phyloP scores from a whole-genome alignment of 257 asterid species.

The Solanum ossicruentum region DNA sequence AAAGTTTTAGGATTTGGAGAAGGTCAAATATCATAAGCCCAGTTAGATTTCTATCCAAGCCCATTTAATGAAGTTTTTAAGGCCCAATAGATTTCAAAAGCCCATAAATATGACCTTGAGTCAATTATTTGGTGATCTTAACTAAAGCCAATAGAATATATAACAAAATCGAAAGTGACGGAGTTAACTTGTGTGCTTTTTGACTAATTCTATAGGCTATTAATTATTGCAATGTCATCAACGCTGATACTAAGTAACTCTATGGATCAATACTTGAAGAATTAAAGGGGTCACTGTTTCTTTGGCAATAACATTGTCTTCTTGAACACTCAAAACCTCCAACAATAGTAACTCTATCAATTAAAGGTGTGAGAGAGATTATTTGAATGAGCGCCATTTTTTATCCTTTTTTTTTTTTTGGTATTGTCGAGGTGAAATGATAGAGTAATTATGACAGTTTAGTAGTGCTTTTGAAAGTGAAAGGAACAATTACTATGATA shows the following conservation, averaged over 20 bases:
- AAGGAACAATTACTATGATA: background rate
- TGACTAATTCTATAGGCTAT: background rate
- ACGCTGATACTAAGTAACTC: background rate
- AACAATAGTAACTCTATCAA: background rate
- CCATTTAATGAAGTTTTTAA: background rate
- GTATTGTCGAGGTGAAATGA: background rate
- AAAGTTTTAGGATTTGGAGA: background rate
- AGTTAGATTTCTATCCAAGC: background rate
- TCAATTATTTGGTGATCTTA: background rate
- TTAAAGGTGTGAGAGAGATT: too few relatives aligned
- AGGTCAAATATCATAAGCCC: background rate
- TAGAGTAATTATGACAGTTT: background rate
- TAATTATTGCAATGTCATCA: background rate
- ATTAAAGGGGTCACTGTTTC: background rate
- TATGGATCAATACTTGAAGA: background rate
- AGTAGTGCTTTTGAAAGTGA: background rate
- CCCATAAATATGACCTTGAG: background rate
- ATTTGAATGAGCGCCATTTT: too few relatives aligned
- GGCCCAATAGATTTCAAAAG: background rate
- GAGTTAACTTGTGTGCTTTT: background rate
- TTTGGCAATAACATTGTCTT: background rate
- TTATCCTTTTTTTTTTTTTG: too few relatives aligned
- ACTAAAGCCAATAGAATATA: background rate
- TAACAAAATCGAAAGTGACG: too few relatives aligned
- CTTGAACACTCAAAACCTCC: background rate